Conservation (phyloP, 2,329 filamentous ascomycete species). For the Aspergillus calidoustus region DNA sequence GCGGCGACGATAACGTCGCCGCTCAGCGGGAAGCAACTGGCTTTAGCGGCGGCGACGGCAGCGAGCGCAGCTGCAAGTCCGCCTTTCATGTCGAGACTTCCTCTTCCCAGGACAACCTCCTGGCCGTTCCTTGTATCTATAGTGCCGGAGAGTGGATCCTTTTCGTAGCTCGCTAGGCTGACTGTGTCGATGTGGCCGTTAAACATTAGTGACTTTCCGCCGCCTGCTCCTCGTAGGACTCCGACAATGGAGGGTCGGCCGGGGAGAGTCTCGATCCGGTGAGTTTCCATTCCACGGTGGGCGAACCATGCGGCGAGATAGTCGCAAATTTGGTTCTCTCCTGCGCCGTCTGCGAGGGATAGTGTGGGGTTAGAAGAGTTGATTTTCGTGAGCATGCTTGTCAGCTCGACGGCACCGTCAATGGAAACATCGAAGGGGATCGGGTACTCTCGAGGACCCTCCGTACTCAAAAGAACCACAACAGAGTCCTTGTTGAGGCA, state of each 20-base stretch:
- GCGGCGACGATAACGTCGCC: conserved; percentile 60
- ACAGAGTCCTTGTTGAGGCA: conserved; percentile 55
- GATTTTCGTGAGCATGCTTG: conserved; percentile 54
- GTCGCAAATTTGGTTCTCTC: conserved; percentile 52
- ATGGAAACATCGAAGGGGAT: conserved; percentile 48
- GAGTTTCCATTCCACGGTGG: conserved; percentile 56
- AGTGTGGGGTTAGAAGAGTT: conserved; percentile 55
- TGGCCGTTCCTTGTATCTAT: conserved; percentile 41
- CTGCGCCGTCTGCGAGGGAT: conserved; percentile 48
- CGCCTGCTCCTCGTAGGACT: conserved; percentile 52
- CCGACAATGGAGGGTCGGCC: conserved; percentile 59
- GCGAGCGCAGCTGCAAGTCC: conserved; percentile 55
- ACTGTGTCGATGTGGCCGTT: conserved; percentile 62
- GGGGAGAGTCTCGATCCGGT: conserved; percentile 53
- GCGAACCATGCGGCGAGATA: conserved; percentile 58
- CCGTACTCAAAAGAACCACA: conserved; percentile 70
- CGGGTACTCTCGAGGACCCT: conserved; percentile 62
- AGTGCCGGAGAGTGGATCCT: conserved; percentile 50
- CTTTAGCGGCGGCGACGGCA: conserved; percentile 46
- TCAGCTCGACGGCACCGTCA: conserved; percentile 50
- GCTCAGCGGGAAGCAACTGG: conserved; percentile 32
- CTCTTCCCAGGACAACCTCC: conserved; percentile 50
- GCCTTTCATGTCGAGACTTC: conserved; percentile 58
- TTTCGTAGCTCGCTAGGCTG: conserved; percentile 53
- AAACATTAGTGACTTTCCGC: conserved; percentile 56